Percentiles rank a stretch among this genome's conserved stretches.
Conservation (phyloP, 2,329 filamentous ascomycete species). For the Elsinoe necatrix region DNA sequence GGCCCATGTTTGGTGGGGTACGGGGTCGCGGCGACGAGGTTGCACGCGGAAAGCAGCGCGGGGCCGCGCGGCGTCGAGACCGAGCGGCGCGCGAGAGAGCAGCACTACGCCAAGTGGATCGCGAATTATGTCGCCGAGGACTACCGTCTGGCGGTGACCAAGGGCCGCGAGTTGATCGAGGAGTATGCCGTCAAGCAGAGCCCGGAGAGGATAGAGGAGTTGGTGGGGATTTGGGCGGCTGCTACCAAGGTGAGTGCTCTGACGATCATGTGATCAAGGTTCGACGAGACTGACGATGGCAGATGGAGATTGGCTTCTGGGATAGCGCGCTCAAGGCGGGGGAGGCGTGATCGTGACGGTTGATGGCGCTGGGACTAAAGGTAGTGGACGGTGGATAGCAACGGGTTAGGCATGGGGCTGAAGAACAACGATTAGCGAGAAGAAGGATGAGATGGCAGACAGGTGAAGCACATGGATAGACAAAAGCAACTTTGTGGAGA, state of each 20-base stretch:
- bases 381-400: background rate
- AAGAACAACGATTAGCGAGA: background rate
- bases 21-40: conserved; percentile 63
- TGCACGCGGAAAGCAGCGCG: conserved; percentile 38
- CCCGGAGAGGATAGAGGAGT: conserved; percentile 65
- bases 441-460: background rate
- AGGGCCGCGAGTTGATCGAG: conserved; percentile 67
- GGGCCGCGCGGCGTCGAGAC: too few species aligned
- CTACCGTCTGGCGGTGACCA: conserved; percentile 62
- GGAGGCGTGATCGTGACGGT: conserved; percentile 18
- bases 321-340: conserved; percentile 49
- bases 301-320: conserved; percentile 71
- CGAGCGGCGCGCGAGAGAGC: conserved; percentile 26
- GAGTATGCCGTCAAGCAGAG: conserved; percentile 65
- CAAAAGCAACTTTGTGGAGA: background rate
- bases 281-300: conserved; percentile 18
- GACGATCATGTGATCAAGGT: background rate
- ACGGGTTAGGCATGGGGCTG: background rate
- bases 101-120: conserved; percentile 80
- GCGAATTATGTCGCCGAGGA: conserved; percentile 78
- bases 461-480: background rate
- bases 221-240: conserved; percentile 76
- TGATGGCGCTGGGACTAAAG: background rate
- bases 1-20: conserved; percentile 89
- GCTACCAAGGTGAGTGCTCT: conserved; percentile 61